These are phyloP conservation scores for Moesziomyces antarcticus DNA, from an alignment of 1,284 basidiomycete genomes.

Conservation along the genomic window DNA sequence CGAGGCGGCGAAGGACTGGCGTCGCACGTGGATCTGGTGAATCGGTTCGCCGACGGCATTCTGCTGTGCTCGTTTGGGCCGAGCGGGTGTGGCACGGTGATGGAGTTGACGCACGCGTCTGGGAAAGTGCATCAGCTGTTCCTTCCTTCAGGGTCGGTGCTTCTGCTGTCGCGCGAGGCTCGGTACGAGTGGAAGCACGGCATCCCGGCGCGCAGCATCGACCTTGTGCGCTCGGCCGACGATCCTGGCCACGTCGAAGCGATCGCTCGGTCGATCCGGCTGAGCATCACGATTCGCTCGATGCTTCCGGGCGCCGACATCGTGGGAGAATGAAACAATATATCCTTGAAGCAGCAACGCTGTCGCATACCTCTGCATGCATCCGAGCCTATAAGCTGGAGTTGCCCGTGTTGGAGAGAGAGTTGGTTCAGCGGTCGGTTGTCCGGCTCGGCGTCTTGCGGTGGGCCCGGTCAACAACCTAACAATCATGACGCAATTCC, in stretches of 20 bases:
- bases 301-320: constrained; percentile 52
- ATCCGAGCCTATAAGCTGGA: too few species aligned
- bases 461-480: too few species aligned
- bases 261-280: constrained; percentile 27
- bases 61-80: constrained; percentile 53
- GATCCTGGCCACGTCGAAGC: not conserved
- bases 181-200: constrained; percentile 71
- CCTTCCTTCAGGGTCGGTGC: constrained; percentile 68
- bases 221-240: constrained; percentile 16
- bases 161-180: constrained; percentile 68
- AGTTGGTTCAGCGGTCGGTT: too few species aligned
- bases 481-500: too few species aligned
- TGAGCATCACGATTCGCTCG: constrained; percentile 56
- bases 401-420: too few species aligned
- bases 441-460: too few species aligned
- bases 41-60: constrained; percentile 68
- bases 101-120: constrained; percentile 45
- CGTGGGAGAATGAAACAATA: constrained; percentile 23
- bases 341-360: not conserved
- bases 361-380: too few species aligned
- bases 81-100: constrained; percentile 38
- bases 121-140: constrained; percentile 55
- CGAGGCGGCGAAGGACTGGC: constrained; percentile 69
- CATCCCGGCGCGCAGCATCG: constrained; percentile 57
- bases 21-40: constrained; percentile 70